Percentiles rank a stretch among this genome's conserved stretches.
Evolutionary conservation across 2,329 filamentous ascomycete genomes (phyloP).

Genomic region (Anisogramma anomala): DNA sequence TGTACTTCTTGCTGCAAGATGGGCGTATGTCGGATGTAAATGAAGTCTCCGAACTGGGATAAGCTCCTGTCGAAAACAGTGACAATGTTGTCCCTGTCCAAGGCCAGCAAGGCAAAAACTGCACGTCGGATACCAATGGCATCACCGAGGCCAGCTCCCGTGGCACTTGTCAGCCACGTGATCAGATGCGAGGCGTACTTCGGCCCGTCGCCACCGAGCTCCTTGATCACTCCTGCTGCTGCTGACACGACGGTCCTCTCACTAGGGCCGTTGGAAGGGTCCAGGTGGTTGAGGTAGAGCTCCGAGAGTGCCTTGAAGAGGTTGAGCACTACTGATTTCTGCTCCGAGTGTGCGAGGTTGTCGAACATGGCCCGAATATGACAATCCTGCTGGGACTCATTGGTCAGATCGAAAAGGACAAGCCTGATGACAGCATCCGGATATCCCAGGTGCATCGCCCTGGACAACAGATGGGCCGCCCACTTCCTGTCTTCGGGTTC

Average conservation of each 20-base stretch:
- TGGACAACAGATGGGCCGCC: constrained; percentile 39
- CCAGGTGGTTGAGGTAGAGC: constrained; percentile 29
- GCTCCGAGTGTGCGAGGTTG: constrained; percentile 30
- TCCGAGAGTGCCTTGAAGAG: constrained; percentile 34
- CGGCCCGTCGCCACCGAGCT: constrained; percentile 35
- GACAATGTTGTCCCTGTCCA: constrained; percentile 39
- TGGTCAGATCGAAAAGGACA: constrained; percentile 25
- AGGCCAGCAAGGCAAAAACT: constrained; percentile 45
- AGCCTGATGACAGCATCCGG: constrained; percentile 35
- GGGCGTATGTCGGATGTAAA: constrained; percentile 78
- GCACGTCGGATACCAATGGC: constrained; percentile 56
- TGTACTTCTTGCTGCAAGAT: constrained; percentile 83
- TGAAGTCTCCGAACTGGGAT: constrained; percentile 66
- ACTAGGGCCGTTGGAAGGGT: constrained; percentile 20
- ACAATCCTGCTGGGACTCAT: constrained; percentile 19
- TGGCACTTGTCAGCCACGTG: constrained; percentile 53
- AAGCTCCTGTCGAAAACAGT: constrained; percentile 56
- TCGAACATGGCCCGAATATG: constrained; percentile 24
- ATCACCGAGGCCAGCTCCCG: constrained; percentile 54
- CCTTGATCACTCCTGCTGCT: constrained; percentile 44
- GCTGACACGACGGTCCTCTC: constrained; percentile 38
- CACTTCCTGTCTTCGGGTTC: constrained; percentile 27
- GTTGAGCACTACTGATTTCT: constrained; percentile 30
- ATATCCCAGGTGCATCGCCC: constrained; percentile 61
- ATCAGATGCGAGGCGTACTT: constrained; percentile 42